These are phyloP conservation scores for Daldinia sp. DNA, from an alignment of 2,329 filamentous ascomycete genomes.

Conservation along the genomic window DNA sequence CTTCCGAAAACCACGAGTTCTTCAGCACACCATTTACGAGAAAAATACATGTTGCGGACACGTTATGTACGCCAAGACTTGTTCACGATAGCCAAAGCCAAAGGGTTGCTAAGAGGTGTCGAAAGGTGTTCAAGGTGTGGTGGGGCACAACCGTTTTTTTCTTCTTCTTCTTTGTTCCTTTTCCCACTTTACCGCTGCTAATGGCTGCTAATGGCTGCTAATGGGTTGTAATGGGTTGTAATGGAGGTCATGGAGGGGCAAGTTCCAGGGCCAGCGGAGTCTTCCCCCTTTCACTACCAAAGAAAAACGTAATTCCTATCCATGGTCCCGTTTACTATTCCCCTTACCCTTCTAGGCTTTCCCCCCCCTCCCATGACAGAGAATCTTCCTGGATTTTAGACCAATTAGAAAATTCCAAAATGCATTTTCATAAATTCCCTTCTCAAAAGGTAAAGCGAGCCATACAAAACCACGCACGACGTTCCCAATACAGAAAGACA, in stretches of 20 bases:
- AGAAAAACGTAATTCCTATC: slow-evolving; percentile 23
- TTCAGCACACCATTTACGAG: slow-evolving; percentile 14
- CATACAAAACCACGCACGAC: slow-evolving; percentile 15
- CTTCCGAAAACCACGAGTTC: slow-evolving; percentile 16
- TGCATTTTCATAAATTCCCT: slow-evolving; percentile 38
- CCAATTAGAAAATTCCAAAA: slow-evolving; percentile 48
- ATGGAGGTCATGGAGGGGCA: slow-evolving; percentile 15
- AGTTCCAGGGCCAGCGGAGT: slow-evolving; percentile 27
- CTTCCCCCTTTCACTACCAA: slow-evolving; percentile 23
- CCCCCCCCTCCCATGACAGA: slow-evolving; percentile 31
- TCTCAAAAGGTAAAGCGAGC: slow-evolving; percentile 16
- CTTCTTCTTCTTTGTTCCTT: slow-evolving; percentile 6
- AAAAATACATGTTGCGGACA: slow-evolving; percentile 14
- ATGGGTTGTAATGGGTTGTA: slow-evolving; percentile 12
- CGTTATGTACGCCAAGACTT: slow-evolving; percentile 30
- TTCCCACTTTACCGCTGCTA: slow-evolving; percentile 6
- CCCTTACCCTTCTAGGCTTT: slow-evolving; percentile 31
- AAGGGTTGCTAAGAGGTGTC: no score
- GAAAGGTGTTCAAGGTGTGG: no score
- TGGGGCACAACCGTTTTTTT: slow-evolving; percentile 21
- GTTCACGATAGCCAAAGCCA: slow-evolving; percentile 20
- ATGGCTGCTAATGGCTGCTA: no score
- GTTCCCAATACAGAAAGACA: slow-evolving; percentile 30
- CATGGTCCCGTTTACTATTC: slow-evolving; percentile 22
- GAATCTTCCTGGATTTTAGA: slow-evolving; percentile 41